Base-by-base conservation (phyloP, 2,329 filamentous ascomycete species). In the Penicillium corylophilum region DNA sequence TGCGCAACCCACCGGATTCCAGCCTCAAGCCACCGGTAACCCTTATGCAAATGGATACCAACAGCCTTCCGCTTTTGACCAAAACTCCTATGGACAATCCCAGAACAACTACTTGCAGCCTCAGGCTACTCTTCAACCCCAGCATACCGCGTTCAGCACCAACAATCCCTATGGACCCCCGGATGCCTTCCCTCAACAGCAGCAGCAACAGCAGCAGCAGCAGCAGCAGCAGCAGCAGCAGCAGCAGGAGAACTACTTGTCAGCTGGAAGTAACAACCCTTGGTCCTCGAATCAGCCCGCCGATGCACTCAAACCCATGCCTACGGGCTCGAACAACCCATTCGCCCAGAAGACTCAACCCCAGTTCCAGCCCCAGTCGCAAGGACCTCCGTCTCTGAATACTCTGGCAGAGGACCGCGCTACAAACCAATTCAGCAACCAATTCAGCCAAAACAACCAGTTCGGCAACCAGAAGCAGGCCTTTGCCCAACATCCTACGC, bases 251-350 rank as follows among this genome's bases (percentile, higher is more conserved):
- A 65, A 82, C 44, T 79, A 82, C 18, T 78, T 86, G 18, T 87
- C 90, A 56, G 79, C 92, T 22, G 92, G 91, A 31, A 95, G 84
- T 71, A 95, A 97, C 76, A 99, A 99, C 70, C 94, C 94, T 0
- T 99, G 93, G 90, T 88, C 90, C 22, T 80, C 79, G 57, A 81
- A 78, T 62, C 79, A 75, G 55, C 82, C 82, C 7, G 66, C 71
- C 45, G 81, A 88, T 46, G 74, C 86, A 2, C 74, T 96, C 57
- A 86, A 88, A 68, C 88, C 91, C 4, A 88, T 90, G 68, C 87
- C 89, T 3, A 99, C 94, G 2, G 94, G 94, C 43, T 97, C 94
- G 15, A 99, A 99, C 78, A 99, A 99, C 69, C 94, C 94, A 2
- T 99, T 99, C 67, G 93, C 94, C 23, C 79, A 82, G 53, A 77